Evolutionary conservation across 2,329 filamentous ascomycete species (phyloP).

Genomic region (Cercospora nicotianae): DNA sequence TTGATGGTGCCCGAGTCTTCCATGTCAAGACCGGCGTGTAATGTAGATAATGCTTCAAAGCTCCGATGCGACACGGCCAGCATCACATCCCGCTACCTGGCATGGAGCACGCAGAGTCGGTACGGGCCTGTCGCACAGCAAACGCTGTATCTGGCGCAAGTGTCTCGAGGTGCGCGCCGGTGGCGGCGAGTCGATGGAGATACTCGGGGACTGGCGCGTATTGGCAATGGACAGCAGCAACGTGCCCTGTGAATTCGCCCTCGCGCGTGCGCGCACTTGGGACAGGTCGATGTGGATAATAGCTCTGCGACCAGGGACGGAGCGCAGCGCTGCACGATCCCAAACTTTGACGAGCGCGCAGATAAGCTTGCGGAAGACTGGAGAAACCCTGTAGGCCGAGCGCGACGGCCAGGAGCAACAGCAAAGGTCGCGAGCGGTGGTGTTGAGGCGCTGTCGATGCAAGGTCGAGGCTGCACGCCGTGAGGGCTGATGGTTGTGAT

Average conservation of each 20-base stretch:
- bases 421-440: slow-evolving; percentile 17
- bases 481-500: slow-evolving; percentile 13
- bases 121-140: slow-evolving; percentile 28
- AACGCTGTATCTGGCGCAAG: slow-evolving; percentile 24
- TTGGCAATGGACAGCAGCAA: slow-evolving; percentile 22
- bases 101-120: slow-evolving; percentile 25
- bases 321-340: slow-evolving; percentile 27
- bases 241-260: background rate
- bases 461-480: slow-evolving; percentile 13
- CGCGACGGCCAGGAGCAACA: slow-evolving; percentile 19
- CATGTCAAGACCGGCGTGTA: slow-evolving; percentile 41
- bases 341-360: slow-evolving; percentile 20
- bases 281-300: slow-evolving; percentile 17
- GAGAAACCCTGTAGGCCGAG: slow-evolving; percentile 22
- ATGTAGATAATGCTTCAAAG: slow-evolving; percentile 33
- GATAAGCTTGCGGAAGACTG: slow-evolving; percentile 24
- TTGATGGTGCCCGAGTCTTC: slow-evolving; percentile 88
- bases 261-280: slow-evolving; percentile 18
- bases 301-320: slow-evolving; percentile 26
- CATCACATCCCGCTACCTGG: slow-evolving; percentile 40
- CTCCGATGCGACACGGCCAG: slow-evolving; percentile 40
- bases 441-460: slow-evolving; percentile 12
- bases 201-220: slow-evolving; percentile 24
- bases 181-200: slow-evolving; percentile 35
- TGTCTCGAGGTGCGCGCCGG: slow-evolving; percentile 30